These are phyloP conservation scores for Nitzschia sp. DNA, from an alignment of 108 stramenopile genomes.

Conservation along the genomic window DNA sequence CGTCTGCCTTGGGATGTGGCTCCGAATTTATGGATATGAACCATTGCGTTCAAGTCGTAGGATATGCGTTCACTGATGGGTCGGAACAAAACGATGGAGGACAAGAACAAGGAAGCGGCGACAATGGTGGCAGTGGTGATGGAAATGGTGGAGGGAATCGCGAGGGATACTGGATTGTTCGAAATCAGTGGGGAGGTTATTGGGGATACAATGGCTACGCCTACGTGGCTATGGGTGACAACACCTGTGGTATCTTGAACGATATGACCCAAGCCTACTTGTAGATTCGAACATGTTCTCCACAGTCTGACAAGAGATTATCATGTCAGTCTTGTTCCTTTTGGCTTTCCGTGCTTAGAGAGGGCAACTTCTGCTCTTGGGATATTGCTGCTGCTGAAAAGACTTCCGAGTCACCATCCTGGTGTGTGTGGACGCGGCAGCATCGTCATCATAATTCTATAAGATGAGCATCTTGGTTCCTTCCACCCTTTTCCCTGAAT, in stretches of 20 bases:
- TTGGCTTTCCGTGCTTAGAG: neutral
- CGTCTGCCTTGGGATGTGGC: constrained; percentile 68
- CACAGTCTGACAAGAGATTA: neutral
- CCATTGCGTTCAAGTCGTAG: constrained; percentile 85
- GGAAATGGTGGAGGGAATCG: constrained; percentile 31
- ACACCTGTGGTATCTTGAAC: constrained; percentile 87
- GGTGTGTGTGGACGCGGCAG: no score
- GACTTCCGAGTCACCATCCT: no score
- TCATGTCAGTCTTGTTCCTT: neutral
- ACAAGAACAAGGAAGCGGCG: constrained; percentile 26
- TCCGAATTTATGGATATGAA: constrained; percentile 79
- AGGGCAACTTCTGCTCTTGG: no score
- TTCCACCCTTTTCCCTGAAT: no score
- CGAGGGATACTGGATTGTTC: constrained; percentile 88
- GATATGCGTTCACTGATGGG: constrained; percentile 71
- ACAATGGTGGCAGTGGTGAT: constrained; percentile 43
- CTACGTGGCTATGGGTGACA: constrained; percentile 85
- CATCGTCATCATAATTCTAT: no score
- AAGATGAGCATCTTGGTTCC: no score
- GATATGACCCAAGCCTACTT: constrained; percentile 82
- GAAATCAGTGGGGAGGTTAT: constrained; percentile 79
- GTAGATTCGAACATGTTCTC: constrained; percentile 1
- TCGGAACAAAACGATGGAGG: constrained; percentile 29
- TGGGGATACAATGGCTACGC: constrained; percentile 89
- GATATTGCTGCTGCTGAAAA: no score